Conservation (phyloP, 1,139 yeast species). For the Taphrina deformans region DNA sequence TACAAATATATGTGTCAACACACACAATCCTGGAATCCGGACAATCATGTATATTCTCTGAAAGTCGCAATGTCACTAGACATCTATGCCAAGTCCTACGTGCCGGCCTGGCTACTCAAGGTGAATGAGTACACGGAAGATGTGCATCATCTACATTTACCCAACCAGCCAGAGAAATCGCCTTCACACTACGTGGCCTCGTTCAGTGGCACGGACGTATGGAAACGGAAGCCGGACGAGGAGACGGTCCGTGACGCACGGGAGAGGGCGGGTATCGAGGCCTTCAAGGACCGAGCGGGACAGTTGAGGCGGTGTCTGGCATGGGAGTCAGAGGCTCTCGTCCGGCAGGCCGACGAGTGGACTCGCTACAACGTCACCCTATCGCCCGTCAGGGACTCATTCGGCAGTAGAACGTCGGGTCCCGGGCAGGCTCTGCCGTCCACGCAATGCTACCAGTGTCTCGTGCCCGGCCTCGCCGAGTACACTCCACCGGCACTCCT, state of each 20-base stretch:
- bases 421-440: neutral
- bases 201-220: slow-evolving; percentile 34
- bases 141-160: slow-evolving; percentile 1
- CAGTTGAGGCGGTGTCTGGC: neutral
- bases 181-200: slow-evolving; percentile 26
- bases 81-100: slow-evolving; percentile 34
- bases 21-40: no score
- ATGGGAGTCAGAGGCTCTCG: neutral
- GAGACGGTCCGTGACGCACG: neutral
- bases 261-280: neutral
- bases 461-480: slow-evolving; percentile 37
- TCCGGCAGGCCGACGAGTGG: neutral
- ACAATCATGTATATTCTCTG: no score
- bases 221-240: neutral
- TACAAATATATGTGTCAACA: no score
- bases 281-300: neutral
- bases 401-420: neutral
- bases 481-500: slow-evolving; percentile 37
- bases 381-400: neutral
- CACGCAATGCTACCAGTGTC: neutral
- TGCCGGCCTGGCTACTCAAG: slow-evolving; percentile 37
- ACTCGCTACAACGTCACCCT: neutral
- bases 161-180: slow-evolving; percentile 1
- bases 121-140: slow-evolving; percentile 30
- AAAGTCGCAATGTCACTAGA: slow-evolving; percentile 28